Base-by-base conservation (phyloP, 169 alveolate genomes). In the Plasmodium reichenowi region DNA sequence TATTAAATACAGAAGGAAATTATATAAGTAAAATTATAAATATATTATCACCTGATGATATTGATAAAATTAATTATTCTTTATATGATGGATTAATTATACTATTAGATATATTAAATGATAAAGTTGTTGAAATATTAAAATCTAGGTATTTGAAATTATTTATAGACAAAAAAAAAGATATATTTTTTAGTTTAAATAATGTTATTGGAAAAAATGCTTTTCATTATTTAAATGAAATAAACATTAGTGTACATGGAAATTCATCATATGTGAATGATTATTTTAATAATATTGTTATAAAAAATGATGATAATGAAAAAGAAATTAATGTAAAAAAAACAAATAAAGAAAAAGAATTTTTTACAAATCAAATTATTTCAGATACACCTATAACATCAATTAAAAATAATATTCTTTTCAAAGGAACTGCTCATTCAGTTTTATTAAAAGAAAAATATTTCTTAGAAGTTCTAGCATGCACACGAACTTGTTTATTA, bases 381-480 rank as follows among this genome's bases (percentile, higher is more conserved):
- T 22, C 64, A 26, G 15, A 72, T 26, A 86, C 88, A 0, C 88
- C 92, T 24, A 86, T 86, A 38, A 29, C 45, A 71, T 6, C 32
- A n/a, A 22, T 56, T 24, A 24, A 26, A 54, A 12, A 20, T 32
- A 71, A 66, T 12, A 59, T 86, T 2, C 56, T 86, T 62, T 86
- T 60, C 48, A 72, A 86, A 72, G 92, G 92, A 12, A 86, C 92
- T 6, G 92, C 88, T 15, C 92, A 86, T 71, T 62, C 74, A 4
- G 60, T 86, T 38, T 71, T 71, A 32, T 32, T 62, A 22, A 72
- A 86, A 48, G 24, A 63, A 17, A 86, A 86, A 45, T 38, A 86
- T 54, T 71, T 45, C 20, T 50, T 86, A 50, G 60, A 71, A 6
- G 29, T 86, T 38, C 50, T 86, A 67, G 48, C 60, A 6, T 86